Base-by-base conservation (phyloP, 2,329 filamentous ascomycete species). In the Calonectria naviculata region DNA sequence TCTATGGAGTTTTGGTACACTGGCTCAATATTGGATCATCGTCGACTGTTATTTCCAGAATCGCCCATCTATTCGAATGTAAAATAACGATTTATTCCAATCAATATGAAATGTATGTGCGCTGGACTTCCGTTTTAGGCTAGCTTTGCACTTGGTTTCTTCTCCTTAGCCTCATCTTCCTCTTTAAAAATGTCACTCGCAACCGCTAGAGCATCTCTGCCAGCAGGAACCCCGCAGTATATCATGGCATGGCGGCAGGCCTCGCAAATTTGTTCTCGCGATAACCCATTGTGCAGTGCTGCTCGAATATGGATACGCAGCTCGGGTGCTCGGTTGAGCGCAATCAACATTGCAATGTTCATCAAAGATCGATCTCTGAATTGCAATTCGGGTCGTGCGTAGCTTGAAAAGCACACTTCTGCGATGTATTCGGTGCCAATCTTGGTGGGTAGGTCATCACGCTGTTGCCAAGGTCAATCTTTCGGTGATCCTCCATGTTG, bases 221-320 rank as follows among this genome's bases (percentile, higher is more conserved):
- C 68, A 12, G 68, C 68, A 2, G 68, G 68, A 17, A 70, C 68
- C 4, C 68, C 68, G 24, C 68, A 70, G 19, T 70, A 70, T 17
- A 70, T 46, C 63, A 70, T 70, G 2, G 63, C 44, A 21, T 70
- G 63, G 1, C 68, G 58, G 21, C 63, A 70, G 15, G 41, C 46
- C 44, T 70, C 68, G 15, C 34, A 34, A 13, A 70, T 70, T 31
- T 70, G 63, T 36, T 62, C 63, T 31, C 63, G 41, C 4, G 64
- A n/a, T n/a, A 70, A 47, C 4, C 68, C 68, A 24, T 70, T 70
- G 34, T 56, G 65, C 5, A 70, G 63, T 8, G 24, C 68, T 5
- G 68, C 68, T 1, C 56, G 46, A 4, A 70, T 67, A 15, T 70
- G 68, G 21, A 70, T 56, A 19, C 64, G 68, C 3, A 70, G 46